A percentile compares a stretch with the other conserved stretches of the same genome.
Conservation (phyloP, 2,329 filamentous ascomycete species). For the Talaromyces funiculosus region DNA sequence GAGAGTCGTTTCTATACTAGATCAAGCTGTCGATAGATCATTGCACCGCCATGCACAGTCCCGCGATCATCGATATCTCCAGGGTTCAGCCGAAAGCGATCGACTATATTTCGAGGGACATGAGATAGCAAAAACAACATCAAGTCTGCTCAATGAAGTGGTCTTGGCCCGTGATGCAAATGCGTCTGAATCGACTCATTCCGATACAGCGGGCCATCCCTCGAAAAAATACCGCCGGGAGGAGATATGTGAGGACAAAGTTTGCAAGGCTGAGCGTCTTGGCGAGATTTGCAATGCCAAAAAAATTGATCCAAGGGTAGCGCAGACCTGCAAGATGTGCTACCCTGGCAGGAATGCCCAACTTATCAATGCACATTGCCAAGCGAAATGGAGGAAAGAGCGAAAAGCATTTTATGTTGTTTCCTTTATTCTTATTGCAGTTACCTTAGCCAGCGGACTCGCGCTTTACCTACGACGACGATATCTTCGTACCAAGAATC, state of each 20-base stretch:
- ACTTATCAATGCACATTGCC: conserved; percentile 16
- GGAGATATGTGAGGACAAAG: conserved; percentile 13
- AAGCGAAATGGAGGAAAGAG: conserved; percentile 13
- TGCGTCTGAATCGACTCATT: neutral
- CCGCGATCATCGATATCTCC: neutral
- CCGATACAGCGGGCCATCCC: neutral
- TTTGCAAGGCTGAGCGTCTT: conserved; percentile 12
- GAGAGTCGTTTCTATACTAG: conserved; percentile 1
- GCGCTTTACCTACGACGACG: conserved; percentile 13
- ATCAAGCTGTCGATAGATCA: neutral
- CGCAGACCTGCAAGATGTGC: conserved; percentile 16
- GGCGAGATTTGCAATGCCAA: conserved; percentile 10
- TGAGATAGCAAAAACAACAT: neutral
- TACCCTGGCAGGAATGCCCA: conserved; percentile 14
- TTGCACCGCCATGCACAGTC: neutral
- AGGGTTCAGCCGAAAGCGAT: neutral
- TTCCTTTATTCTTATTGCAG: conserved; percentile 12
- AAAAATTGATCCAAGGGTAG: conserved; percentile 2
- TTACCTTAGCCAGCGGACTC: conserved; percentile 11
- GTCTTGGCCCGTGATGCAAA: neutral
- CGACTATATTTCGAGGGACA: neutral
- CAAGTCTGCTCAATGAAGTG: neutral
- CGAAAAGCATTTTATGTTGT: conserved; percentile 16
- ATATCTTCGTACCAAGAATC: conserved; percentile 7
- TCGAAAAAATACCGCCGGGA: conserved; percentile 2